These are phyloP conservation scores for Ulota crispa DNA, from an alignment of 225 moss, liverwort and hornwort genomes.

Conservation along the genomic window DNA sequence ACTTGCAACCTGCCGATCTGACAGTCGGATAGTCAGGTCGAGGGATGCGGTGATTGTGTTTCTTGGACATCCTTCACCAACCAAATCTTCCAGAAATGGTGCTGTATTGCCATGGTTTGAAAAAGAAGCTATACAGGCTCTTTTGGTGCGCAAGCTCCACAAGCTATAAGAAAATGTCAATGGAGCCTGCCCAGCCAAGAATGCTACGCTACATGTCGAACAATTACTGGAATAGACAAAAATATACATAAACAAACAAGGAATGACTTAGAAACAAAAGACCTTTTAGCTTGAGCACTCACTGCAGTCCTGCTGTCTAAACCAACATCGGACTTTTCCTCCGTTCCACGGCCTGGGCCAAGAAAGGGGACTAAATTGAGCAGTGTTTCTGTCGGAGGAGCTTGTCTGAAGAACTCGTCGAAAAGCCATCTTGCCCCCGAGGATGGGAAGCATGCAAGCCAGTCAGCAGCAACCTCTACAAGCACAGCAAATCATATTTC, in stretches of 20 bases:
- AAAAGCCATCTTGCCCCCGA: slow-evolving; percentile 54
- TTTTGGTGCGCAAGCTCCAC: no score
- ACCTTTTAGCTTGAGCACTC: slow-evolving; percentile 88
- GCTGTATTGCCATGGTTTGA: background rate
- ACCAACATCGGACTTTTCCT: slow-evolving; percentile 42
- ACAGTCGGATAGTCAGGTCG: background rate
- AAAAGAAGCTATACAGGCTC: no score
- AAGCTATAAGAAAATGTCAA: background rate
- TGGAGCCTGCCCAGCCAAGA: background rate
- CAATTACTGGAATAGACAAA: background rate
- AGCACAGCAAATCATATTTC: slow-evolving; percentile 4
- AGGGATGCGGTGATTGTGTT: background rate
- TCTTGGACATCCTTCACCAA: background rate
- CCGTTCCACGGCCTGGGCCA: slow-evolving; percentile 35
- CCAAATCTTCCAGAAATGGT: background rate
- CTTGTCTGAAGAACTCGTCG: slow-evolving; percentile 72
- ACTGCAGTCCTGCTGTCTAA: slow-evolving; percentile 49
- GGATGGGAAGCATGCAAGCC: slow-evolving; percentile 85
- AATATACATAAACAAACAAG: slow-evolving; percentile 9
- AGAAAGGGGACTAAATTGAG: slow-evolving; percentile 61
- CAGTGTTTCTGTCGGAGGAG: slow-evolving; percentile 59
- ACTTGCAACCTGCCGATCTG: slow-evolving; percentile 12
- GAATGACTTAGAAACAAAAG: slow-evolving; percentile 17
- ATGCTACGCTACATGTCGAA: slow-evolving; percentile 6
- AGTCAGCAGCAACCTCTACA: slow-evolving; percentile 83